phyloP scores from a whole-genome alignment of 805 yeast genomes.

The Cyberlindnera nakhonratchasimensis region DNA sequence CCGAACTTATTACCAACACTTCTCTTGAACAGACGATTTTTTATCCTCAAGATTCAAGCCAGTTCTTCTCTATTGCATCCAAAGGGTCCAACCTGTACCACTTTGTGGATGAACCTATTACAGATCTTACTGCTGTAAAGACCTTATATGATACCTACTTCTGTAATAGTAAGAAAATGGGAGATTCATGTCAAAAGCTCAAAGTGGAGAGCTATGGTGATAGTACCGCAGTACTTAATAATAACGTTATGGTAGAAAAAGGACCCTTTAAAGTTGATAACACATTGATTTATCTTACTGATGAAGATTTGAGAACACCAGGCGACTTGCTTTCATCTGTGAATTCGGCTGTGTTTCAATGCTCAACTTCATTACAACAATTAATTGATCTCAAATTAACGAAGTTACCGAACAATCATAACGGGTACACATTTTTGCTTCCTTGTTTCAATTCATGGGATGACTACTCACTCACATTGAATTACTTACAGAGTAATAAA shows the following conservation, averaged over 20 bases:
- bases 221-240: conserved; percentile 45
- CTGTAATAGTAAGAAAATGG: conserved; percentile 53
- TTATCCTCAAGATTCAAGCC: conserved; percentile 40
- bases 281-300: conserved; percentile 62
- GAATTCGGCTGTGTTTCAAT: conserved; percentile 51
- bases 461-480: conserved; percentile 52
- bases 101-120: conserved; percentile 47
- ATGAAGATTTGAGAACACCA: conserved; percentile 62
- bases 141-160: conserved; percentile 47
- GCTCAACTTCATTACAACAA: conserved; percentile 61
- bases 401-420: conserved; percentile 47
- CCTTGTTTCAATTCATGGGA: conserved; percentile 81
- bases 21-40: conserved; percentile 58
- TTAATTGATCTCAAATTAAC: conserved; percentile 50
- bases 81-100: conserved; percentile 55
- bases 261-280: conserved; percentile 52
- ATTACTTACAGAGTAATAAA: conserved; percentile 52
- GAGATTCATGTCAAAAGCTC: conserved; percentile 61
- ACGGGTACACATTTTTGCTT: conserved; percentile 71
- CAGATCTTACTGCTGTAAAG: conserved; percentile 24
- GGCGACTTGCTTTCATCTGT: conserved; percentile 59
- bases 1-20: conserved; percentile 52
- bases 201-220: conserved; percentile 39
- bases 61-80: conserved; percentile 19
- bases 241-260: conserved; percentile 44